Evolutionary conservation across 2,329 filamentous ascomycete species (phyloP).

Genomic region (Trichoderma lentiforme): DNA sequence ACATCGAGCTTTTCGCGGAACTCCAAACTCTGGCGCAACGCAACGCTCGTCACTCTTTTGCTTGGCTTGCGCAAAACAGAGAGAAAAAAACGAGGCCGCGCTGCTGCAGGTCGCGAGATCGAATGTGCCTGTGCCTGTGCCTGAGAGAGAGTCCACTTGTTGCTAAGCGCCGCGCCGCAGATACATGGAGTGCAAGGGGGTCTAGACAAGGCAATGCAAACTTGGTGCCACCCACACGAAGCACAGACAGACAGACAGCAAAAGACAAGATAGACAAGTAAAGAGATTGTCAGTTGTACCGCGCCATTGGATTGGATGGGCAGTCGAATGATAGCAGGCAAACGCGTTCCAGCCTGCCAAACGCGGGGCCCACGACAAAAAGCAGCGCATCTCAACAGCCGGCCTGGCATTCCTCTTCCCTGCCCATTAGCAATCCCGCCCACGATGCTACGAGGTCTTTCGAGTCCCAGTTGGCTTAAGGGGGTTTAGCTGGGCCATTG

Average conservation of each 20-base stretch:
- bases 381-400: neutral
- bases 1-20: neutral
- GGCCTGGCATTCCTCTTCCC: constrained; percentile 5
- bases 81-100: neutral
- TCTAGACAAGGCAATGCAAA: neutral
- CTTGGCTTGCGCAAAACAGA: constrained; percentile 2
- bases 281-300: neutral
- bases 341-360: neutral
- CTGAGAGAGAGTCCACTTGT: neutral
- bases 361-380: neutral
- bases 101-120: constrained; percentile 10
- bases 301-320: neutral
- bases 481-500: constrained; percentile 10
- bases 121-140: neutral
- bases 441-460: neutral
- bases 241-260: neutral
- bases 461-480: neutral
- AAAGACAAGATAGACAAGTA: neutral
- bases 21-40: neutral
- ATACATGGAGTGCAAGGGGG: constrained; percentile 9
- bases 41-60: neutral
- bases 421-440: neutral
- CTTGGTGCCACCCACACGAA: constrained; percentile 2
- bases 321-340: neutral
- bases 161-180: constrained; percentile 16